Conservation (phyloP, 1,284 basidiomycete species). For the Puccinia triticina region DNA sequence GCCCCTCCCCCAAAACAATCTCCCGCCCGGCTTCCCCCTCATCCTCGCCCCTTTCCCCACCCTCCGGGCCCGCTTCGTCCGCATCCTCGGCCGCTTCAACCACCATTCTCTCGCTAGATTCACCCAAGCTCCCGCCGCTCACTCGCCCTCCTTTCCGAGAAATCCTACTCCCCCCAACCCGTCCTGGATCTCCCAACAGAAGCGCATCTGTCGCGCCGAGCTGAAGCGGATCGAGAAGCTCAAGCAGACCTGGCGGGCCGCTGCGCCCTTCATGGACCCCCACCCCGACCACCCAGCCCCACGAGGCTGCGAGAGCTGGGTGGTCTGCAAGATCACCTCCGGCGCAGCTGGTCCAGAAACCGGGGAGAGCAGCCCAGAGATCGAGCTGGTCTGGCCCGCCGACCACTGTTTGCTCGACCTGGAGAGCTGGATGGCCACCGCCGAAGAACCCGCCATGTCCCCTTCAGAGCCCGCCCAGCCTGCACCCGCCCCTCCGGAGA, state of each 20-base stretch:
- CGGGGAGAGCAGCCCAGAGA: not conserved
- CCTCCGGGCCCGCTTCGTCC: conserved; percentile 30
- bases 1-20: not conserved
- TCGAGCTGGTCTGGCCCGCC: conserved; percentile 47
- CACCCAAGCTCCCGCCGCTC: not conserved
- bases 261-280: conserved; percentile 11
- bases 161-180: not conserved
- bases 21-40: conserved; percentile 39
- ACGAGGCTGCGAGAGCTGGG: conserved; percentile 20
- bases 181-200: conserved; percentile 36
- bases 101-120: not conserved
- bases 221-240: conserved; percentile 33
- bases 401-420: conserved; percentile 43
- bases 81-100: conserved; percentile 36
- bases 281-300: conserved; percentile 16
- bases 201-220: conserved; percentile 10
- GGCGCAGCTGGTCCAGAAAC: not conserved
- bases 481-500: not conserved
- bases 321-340: conserved; percentile 33
- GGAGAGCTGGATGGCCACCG: conserved; percentile 21
- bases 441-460: conserved; percentile 17
- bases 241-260: conserved; percentile 20
- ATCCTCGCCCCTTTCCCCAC: conserved; percentile 31
- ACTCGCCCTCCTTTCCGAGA: not conserved
- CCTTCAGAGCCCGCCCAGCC: not conserved